These are phyloP conservation scores for Vitis hybrid DNA, from an alignment of 177 flowering plant genomes.

Conservation along the genomic window DNA sequence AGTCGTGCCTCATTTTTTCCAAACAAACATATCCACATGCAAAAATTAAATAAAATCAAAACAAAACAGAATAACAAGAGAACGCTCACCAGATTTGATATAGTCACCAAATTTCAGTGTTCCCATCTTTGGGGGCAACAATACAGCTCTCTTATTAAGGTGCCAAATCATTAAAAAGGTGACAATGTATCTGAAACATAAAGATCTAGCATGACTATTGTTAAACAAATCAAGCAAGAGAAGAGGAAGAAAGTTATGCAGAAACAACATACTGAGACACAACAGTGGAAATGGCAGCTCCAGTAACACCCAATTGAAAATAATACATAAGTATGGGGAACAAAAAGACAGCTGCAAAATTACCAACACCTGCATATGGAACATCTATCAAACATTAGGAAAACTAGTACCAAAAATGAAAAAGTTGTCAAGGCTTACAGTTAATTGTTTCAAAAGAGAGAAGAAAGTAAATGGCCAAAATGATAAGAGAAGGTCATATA, in stretches of 20 bases:
- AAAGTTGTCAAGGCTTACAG: background rate
- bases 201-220: constrained; percentile 5
- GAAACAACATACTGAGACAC: constrained; percentile 73
- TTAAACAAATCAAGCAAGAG: background rate
- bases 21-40: too few relatives aligned
- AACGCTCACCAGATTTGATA: constrained; percentile 77
- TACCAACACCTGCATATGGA: constrained; percentile 70
- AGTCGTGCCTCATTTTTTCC: too few relatives aligned
- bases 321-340: constrained; percentile 73
- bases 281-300: constrained; percentile 92
- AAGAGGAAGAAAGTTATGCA: constrained; percentile 4
- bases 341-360: constrained; percentile 62
- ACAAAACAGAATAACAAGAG: background rate
- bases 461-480: background rate
- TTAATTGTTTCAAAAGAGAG: background rate
- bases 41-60: background rate
- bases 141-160: constrained; percentile 64
- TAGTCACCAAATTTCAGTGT: constrained; percentile 73
- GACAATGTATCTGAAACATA: constrained; percentile 61
- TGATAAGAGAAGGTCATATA: background rate
- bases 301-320: constrained; percentile 67
- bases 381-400: constrained; percentile 9
- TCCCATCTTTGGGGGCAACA: constrained; percentile 82
- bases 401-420: background rate
- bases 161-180: constrained; percentile 67